Evolutionary conservation across 2,329 filamentous ascomycete species (phyloP).

Genomic region (Phoma sp.): DNA sequence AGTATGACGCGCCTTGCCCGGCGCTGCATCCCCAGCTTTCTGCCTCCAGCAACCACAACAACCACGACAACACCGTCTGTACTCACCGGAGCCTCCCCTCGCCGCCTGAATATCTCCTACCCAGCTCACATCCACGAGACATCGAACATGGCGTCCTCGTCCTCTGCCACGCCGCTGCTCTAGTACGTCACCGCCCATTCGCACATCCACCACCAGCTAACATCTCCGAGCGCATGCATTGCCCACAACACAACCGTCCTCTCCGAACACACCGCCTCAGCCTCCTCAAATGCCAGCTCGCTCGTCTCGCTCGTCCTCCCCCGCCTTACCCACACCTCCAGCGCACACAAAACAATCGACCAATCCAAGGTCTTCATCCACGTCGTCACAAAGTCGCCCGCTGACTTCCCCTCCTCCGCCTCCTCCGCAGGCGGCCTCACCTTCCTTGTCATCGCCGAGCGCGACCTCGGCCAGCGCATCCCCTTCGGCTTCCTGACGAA

Average conservation of each 20-base stretch:
- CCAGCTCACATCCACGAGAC: slow-evolving; percentile 1
- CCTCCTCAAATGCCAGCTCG: slow-evolving; percentile 81
- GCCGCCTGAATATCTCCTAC: slow-evolving; percentile 9
- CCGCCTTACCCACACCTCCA: slow-evolving; percentile 81
- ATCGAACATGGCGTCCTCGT: slow-evolving; percentile 49
- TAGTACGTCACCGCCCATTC: slow-evolving; percentile 41
- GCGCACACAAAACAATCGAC: slow-evolving; percentile 93
- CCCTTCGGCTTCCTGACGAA: slow-evolving; percentile 93
- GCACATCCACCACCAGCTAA: slow-evolving; percentile 20
- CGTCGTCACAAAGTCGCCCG: slow-evolving; percentile 87
- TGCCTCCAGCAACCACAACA: slow-evolving; percentile 20
- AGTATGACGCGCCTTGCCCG: slow-evolving; percentile 34
- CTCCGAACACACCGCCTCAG: slow-evolving; percentile 87
- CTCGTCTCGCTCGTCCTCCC: slow-evolving; percentile 94
- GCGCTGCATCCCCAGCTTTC: slow-evolving; percentile 35
- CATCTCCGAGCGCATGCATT: slow-evolving; percentile 77
- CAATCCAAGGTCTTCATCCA: slow-evolving; percentile 93
- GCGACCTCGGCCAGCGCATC: slow-evolving; percentile 82
- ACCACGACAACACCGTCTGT: slow-evolving; percentile 5
- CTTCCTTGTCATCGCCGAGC: slow-evolving; percentile 87
- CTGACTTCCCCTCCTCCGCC: slow-evolving; percentile 61
- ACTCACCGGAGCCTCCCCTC: neutral
- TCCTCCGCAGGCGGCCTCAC: slow-evolving; percentile 81
- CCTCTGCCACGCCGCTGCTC: slow-evolving; percentile 48
- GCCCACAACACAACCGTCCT: slow-evolving; percentile 93